Evolutionary conservation across 2,329 filamentous ascomycete species (phyloP), one percentile per base, ranked within the genome.

Genomic region (Acrocalymma vagum): DNA sequence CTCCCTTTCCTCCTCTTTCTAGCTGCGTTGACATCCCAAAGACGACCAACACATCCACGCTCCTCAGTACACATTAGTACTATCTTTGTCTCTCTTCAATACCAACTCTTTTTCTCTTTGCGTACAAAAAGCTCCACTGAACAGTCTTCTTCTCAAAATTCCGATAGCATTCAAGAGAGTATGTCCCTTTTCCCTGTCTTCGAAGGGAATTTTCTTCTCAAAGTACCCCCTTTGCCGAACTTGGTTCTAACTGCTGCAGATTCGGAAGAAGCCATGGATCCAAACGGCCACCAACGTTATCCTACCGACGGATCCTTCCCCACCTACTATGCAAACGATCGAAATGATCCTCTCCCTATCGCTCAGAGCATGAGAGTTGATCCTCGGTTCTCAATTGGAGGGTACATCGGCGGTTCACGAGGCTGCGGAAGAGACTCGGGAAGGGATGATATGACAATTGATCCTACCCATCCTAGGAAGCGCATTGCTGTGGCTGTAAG

Each of bases 401-500:
- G 53, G 9, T 54, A 57, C 2, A 45, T 56, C n/a, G 57, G 44
- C 10, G 41, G 50, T 10, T 30, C 49, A 14, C 51, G 51, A 21
- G 37, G 31, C 18, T 38, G 30, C 34, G 35, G 49, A 26, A 16
- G 28, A 31, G 35, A 29, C 17, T 22, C 37, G 15, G 39, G 40
- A 21, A 42, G 46, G 34, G 59, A 62, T 9, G 56, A 64, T 10
- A 31, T 26, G 13, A 62, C 67, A 13, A 42, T 61, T 26, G 72
- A 75, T 11, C 59, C 56, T 28, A 62, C 58, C 20, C 62, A 64
- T 13, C 57, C 72, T 16, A 72, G 78, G 42, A 72, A 77, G 40
- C 77, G 82, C 33, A 82, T 82, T 34, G 75, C 67, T 24, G 58
- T 71, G 41, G 68, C 67, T 29, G 67, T 71, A 55, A 56, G 67